Percentiles rank a stretch among this genome's conserved stretches.
phyloP scores from a whole-genome alignment of 2,329 filamentous ascomycete species.

The Epicoccum sorghinum region DNA sequence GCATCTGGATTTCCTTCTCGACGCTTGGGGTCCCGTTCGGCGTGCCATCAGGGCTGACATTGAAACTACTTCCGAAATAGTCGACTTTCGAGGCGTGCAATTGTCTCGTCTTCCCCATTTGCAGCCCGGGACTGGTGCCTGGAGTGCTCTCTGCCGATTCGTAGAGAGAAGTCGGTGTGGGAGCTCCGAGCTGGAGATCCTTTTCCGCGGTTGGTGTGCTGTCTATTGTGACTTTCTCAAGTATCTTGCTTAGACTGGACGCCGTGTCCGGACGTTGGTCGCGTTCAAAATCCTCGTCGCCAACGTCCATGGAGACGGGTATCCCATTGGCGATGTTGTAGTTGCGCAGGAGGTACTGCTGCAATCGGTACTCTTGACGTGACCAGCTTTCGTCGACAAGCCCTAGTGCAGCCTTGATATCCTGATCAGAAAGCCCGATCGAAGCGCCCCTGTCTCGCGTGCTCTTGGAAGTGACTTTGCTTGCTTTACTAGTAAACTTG shows the following conservation, averaged over 20 bases:
- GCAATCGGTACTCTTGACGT: slow-evolving; percentile 54
- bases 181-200: slow-evolving; percentile 37
- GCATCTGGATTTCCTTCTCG: slow-evolving; percentile 41
- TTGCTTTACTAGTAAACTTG: slow-evolving; percentile 41
- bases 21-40: slow-evolving; percentile 50
- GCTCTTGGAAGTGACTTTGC: slow-evolving; percentile 36
- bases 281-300: slow-evolving; percentile 52
- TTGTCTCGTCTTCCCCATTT: slow-evolving; percentile 3
- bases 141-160: slow-evolving; percentile 17
- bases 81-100: slow-evolving; percentile 2
- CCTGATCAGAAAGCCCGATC: slow-evolving; percentile 52
- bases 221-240: slow-evolving; percentile 54
- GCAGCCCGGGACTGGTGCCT: slow-evolving; percentile 1
- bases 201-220: slow-evolving; percentile 53
- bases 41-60: slow-evolving; percentile 34
- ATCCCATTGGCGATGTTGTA: slow-evolving; percentile 53
- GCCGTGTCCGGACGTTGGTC: slow-evolving; percentile 50
- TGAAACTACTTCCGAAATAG: slow-evolving; percentile 5
- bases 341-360: slow-evolving; percentile 56
- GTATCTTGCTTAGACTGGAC: slow-evolving; percentile 48
- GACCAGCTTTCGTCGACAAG: slow-evolving; percentile 58
- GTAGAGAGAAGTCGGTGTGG: slow-evolving; percentile 20
- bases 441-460: slow-evolving; percentile 33
- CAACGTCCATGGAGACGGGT: slow-evolving; percentile 51
- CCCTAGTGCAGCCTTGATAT: slow-evolving; percentile 56